Conservation (phyloP, 2,329 filamentous ascomycete genomes). For the Colletotrichum navitas region DNA sequence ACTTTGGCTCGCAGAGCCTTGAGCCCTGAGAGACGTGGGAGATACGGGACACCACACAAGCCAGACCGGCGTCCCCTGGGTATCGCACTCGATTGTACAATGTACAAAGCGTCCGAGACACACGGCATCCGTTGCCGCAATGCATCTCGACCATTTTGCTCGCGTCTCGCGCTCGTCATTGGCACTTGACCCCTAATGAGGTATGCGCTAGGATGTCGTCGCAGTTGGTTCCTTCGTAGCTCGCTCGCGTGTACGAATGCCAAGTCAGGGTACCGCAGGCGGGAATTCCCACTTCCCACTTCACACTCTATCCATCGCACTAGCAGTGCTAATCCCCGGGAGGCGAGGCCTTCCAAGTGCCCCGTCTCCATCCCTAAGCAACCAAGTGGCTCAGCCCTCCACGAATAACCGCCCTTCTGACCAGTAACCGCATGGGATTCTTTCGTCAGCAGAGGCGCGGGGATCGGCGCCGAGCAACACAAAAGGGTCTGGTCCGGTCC, state of each 20-base stretch:
- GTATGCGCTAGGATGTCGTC: constrained; percentile 7
- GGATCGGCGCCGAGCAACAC: constrained; percentile 18
- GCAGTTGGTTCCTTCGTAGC: neutral
- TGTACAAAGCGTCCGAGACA: constrained; percentile 36
- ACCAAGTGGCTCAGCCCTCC: constrained; percentile 12
- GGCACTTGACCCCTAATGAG: neutral
- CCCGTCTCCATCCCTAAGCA: constrained; percentile 7
- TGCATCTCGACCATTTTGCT: constrained; percentile 23
- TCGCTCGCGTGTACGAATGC: neutral
- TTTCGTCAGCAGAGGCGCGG: constrained; percentile 32
- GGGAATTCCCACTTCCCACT: constrained; percentile 36
- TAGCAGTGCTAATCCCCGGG: constrained; percentile 15
- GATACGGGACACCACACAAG: constrained; percentile 22
- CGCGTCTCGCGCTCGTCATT: constrained; percentile 33
- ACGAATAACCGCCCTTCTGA: constrained; percentile 1
- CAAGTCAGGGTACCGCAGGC: constrained; percentile 28
- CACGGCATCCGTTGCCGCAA: constrained; percentile 17
- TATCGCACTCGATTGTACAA: constrained; percentile 11
- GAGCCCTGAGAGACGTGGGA: neutral
- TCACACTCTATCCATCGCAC: constrained; percentile 1
- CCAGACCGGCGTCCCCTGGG: constrained; percentile 30
- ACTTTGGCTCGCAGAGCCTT: neutral
- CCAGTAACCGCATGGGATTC: constrained; percentile 18
- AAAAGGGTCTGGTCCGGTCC: constrained; percentile 1
- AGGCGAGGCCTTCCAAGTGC: constrained; percentile 31